Evolutionary conservation across 768 basidiomycete species (phyloP).

Genomic region (Strobilomyces confusus): DNA sequence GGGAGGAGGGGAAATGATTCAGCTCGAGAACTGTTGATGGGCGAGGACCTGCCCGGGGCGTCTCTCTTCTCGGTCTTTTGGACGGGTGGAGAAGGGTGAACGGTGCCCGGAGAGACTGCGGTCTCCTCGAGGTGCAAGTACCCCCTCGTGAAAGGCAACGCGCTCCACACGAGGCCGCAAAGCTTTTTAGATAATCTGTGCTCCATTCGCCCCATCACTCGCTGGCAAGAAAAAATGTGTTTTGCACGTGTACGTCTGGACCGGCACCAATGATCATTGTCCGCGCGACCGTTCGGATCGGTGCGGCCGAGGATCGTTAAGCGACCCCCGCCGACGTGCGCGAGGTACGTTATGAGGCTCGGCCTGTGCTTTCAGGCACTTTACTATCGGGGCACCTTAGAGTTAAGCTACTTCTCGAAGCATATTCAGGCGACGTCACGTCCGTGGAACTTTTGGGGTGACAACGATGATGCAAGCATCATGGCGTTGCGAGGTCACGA

Average conservation of each 20-base stretch:
- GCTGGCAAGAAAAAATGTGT: slow-evolving; percentile 15
- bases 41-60: neutral
- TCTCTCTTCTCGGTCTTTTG: neutral
- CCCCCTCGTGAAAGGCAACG: slow-evolving; percentile 19
- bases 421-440: neutral
- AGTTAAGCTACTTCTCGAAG: neutral
- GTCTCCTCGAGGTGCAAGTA: slow-evolving; percentile 7
- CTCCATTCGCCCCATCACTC: slow-evolving; percentile 12
- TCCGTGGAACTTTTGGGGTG: neutral
- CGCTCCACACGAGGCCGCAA: slow-evolving; percentile 25
- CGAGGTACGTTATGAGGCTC: neutral
- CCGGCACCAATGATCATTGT: slow-evolving; percentile 1
- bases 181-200: slow-evolving; percentile 26
- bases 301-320: slow-evolving; percentile 13
- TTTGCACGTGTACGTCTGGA: slow-evolving; percentile 19
- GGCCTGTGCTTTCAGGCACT: neutral
- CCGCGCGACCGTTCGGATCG: neutral
- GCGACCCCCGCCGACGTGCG: neutral
- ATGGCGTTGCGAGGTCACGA: neutral
- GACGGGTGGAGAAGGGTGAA: neutral
- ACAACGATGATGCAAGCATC: neutral
- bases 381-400: no score
- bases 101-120: neutral
- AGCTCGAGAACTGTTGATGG: neutral
- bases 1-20: neutral